phyloP scores from a whole-genome alignment of 2,329 filamentous ascomycete species.

The Cordyceps pruinosa region DNA sequence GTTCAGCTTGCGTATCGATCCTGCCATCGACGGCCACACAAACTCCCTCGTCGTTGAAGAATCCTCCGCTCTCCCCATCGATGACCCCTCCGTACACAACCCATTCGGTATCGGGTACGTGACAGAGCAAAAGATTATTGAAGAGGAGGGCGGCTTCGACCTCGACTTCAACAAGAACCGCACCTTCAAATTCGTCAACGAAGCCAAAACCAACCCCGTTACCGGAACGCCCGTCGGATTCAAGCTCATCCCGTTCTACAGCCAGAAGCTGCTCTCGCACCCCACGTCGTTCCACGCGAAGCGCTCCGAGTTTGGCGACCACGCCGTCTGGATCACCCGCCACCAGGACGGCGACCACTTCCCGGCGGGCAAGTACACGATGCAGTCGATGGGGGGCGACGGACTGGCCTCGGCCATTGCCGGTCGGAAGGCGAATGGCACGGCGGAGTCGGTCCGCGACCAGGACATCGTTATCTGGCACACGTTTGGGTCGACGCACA shows the following conservation, averaged over 20 bases:
- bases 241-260: slow-evolving; percentile 39
- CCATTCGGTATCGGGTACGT: slow-evolving; percentile 44
- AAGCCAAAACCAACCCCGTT: slow-evolving; percentile 32
- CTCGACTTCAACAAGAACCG: slow-evolving; percentile 43
- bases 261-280: slow-evolving; percentile 38
- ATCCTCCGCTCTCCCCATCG: slow-evolving; percentile 35
- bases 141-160: slow-evolving; percentile 39
- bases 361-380: slow-evolving; percentile 36
- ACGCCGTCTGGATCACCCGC: slow-evolving; percentile 40
- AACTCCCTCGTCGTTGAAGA: slow-evolving; percentile 45
- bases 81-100: slow-evolving; percentile 36
- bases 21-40: slow-evolving; percentile 51
- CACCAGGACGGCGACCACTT: slow-evolving; percentile 37
- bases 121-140: slow-evolving; percentile 36
- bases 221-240: slow-evolving; percentile 39
- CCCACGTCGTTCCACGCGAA: slow-evolving; percentile 31
- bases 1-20: slow-evolving; percentile 59
- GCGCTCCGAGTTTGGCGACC: slow-evolving; percentile 36
- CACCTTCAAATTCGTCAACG: slow-evolving; percentile 43
- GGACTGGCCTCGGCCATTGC: slow-evolving; percentile 27
- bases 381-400: slow-evolving; percentile 39
- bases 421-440: slow-evolving; percentile 13
- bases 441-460: slow-evolving; percentile 37
- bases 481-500: slow-evolving; percentile 55
- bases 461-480: slow-evolving; percentile 52